Conservation (phyloP, 306 rosid species). For the Vicia faba region DNA sequence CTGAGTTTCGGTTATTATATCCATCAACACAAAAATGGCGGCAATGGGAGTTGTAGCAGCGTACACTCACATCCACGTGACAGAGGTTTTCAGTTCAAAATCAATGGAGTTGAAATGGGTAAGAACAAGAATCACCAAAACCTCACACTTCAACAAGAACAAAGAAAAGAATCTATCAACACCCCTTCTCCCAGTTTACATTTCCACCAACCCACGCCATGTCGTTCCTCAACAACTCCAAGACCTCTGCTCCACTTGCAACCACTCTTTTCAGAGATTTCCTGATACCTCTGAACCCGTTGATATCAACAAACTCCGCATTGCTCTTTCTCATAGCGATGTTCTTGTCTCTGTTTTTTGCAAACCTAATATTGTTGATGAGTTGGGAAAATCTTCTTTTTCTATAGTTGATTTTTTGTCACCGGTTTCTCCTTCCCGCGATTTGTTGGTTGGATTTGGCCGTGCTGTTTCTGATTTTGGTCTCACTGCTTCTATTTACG, state of each 20-base stretch:
- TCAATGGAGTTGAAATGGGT: constrained; percentile 60
- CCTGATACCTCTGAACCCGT: constrained; percentile 39
- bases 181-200: constrained; percentile 53
- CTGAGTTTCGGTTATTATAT: constrained; percentile 16
- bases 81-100: constrained; percentile 31
- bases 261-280: constrained; percentile 53
- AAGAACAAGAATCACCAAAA: constrained; percentile 29
- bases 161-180: background rate
- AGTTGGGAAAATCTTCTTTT: constrained; percentile 5
- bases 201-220: constrained; percentile 63
- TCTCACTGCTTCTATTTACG: constrained; percentile 79
- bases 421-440: constrained; percentile 59
- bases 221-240: constrained; percentile 52
- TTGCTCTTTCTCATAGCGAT: constrained; percentile 72
- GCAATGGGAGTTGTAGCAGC: constrained; percentile 30
- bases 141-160: constrained; percentile 13
- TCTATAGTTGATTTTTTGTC: constrained; percentile 44
- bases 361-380: constrained; percentile 40
- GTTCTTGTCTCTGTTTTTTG: constrained; percentile 75
- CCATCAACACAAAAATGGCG: constrained; percentile 33
- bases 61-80: background rate
- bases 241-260: constrained; percentile 57
- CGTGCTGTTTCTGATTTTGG: constrained; percentile 82
- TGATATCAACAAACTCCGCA: constrained; percentile 59
- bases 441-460: constrained; percentile 78